phyloP scores from a whole-genome alignment of 1,284 basidiomycete genomes.

The Sphagnurus paluster region DNA sequence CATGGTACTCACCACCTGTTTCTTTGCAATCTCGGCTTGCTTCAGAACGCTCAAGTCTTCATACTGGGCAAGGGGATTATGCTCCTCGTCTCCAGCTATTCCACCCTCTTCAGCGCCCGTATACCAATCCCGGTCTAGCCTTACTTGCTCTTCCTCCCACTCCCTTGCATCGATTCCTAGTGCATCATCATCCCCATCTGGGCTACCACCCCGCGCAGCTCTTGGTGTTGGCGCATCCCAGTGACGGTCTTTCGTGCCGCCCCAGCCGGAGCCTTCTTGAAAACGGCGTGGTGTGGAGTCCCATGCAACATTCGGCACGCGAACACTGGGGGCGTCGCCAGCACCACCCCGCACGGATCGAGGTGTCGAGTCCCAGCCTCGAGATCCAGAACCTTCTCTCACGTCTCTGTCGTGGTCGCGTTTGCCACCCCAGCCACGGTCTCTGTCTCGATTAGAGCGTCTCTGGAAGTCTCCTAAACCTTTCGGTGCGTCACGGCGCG shows the following conservation, averaged over 20 bases:
- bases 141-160: constrained; percentile 94
- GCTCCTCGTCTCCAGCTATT: constrained; percentile 85
- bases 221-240: constrained; percentile 92
- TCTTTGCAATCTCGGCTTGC: constrained; percentile 78
- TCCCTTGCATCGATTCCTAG: constrained; percentile 71
- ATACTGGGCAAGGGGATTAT: constrained; percentile 92
- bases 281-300: constrained; percentile 79
- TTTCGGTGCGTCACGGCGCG: constrained; percentile 53
- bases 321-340: constrained; percentile 79
- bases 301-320: constrained; percentile 88
- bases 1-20: constrained; percentile 64
- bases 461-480: constrained; percentile 74
- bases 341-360: constrained; percentile 54
- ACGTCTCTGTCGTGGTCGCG: constrained; percentile 28
- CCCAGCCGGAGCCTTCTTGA: constrained; percentile 54
- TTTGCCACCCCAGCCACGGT: constrained; percentile 37
- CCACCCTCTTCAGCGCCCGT: constrained; percentile 85
- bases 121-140: constrained; percentile 93
- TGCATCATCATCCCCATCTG: constrained; percentile 59
- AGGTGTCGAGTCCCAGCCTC: constrained; percentile 74
- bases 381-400: constrained; percentile 12
- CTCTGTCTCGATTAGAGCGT: constrained; percentile 63
- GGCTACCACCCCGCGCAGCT: constrained; percentile 58
- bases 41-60: constrained; percentile 75
- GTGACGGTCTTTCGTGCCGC: constrained; percentile 53